Evolutionary conservation across 495 filamentous ascomycete genomes (phyloP), one percentile per base, ranked within the genome.

Genomic region (Parathielavia hyrcaniae): DNA sequence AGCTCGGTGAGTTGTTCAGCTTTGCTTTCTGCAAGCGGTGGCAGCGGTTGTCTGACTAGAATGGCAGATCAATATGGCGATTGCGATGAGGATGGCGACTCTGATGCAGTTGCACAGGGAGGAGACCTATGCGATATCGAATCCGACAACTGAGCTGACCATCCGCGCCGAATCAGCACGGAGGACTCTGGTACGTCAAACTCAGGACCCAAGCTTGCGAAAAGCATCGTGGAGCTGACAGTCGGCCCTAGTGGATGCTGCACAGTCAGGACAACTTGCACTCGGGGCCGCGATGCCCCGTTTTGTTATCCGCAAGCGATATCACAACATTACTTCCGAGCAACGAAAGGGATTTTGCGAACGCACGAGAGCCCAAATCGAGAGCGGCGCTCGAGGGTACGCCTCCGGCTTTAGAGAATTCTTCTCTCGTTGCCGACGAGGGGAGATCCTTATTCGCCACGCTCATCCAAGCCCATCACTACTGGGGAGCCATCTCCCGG

Each of bases 241-340:
- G 12, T 30, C 13, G 13, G 8, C 13, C 36, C 8, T 43, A 78
- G 73, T 77, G 77, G 77, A 79, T 77, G 76, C 56, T 77, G 59
- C 74, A 78, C 61, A 78, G 75, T 60, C 78, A 80, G 58, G 76
- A 79, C 45, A 79, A 79, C 53, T 69, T 80, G 23, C 72, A 76
- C 53, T 78, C 76, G 0, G 76, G 77, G 0, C 73, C 75, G 5
- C 71, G 68, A 30, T 73, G 73, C 32, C 78, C 78, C 7, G 61
- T 76, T 7, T 71, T 77, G 0, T 58, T 80, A n/a, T 67, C 71
- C 8, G 73, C 74, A 4, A 67, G 69, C 38, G 78, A 80, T 49
- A 79, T 80, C 50, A 79, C 77, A 1, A 68, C 78, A 4, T 61
- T 77, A n/a, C 69, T 80, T 8, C 78, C 78, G 0, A 67, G 75